A percentile compares a stretch with the other conserved stretches of the same genome.
Conservation (phyloP, 768 basidiomycete genomes). For the Trametes cingulata region DNA sequence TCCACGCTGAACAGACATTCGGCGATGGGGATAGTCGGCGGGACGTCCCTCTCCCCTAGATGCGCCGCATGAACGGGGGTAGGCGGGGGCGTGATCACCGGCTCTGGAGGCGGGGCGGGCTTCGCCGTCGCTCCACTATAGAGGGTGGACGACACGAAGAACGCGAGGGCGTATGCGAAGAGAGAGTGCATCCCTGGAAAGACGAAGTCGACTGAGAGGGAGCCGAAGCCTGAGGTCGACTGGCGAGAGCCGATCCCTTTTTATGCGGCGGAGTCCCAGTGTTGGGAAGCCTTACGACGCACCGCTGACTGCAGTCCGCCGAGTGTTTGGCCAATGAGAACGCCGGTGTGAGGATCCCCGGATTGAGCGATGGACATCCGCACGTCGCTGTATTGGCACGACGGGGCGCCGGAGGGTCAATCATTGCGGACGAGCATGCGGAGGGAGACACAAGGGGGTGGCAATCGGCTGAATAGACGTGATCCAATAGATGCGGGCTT, state of each 20-base stretch:
- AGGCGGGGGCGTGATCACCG: slow-evolving; percentile 5
- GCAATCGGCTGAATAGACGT: neutral
- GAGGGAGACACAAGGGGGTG: neutral
- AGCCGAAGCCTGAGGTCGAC: neutral
- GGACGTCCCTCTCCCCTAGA: neutral
- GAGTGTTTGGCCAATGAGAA: neutral
- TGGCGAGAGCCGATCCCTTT: neutral
- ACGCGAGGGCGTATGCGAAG: neutral
- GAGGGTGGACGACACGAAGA: neutral
- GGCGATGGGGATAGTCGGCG: neutral
- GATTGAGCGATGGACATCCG: neutral
- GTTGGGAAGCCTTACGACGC: neutral
- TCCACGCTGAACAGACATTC: slow-evolving; percentile 1
- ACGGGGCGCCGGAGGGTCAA: neutral
- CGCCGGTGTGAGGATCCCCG: slow-evolving; percentile 5
- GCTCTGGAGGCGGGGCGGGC: neutral
- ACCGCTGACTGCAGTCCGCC: neutral
- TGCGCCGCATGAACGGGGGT: neutral
- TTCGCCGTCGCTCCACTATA: neutral
- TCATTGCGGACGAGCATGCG: neutral
- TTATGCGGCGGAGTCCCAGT: neutral
- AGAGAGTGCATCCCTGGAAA: neutral
- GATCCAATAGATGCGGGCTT: neutral
- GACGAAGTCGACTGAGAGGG: neutral
- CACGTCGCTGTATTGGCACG: neutral